Evolutionary conservation across 257 asterid genomes (phyloP), one percentile per base, ranked within the genome.

Genomic region (Plantago major): DNA sequence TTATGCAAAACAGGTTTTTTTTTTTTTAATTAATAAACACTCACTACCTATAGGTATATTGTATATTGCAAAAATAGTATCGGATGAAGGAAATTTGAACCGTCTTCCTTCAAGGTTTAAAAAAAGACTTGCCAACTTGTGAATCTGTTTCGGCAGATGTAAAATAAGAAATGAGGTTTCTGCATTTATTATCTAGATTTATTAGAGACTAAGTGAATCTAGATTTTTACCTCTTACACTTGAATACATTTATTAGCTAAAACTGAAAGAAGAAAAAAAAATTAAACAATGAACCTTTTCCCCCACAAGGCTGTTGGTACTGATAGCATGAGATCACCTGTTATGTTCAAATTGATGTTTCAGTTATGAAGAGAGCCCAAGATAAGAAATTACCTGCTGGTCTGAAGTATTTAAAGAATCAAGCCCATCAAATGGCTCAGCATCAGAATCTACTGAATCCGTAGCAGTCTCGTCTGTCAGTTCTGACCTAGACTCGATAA

Each of bases 291-390:
- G 58, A 60, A 71, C 78, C 75, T 57, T 66, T 77, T 69, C 81
- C 86, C 86, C 81, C 69, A 80, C 86, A 74, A 72, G 64, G 80
- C 83, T 74, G 81, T 74, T 80, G 81, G 48, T 58, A 72, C 77
- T 65, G 81, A 74, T 62, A 66, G 22, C 63, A 71, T 53, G 50
- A 66, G 48, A 78, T 69, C 69, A 58, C 67, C 43, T 69, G 67
- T 16, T 66, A 61, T 28, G 79, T 74, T 77, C 76, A 16, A 42
- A 44, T 58, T 56, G 62, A 64, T 69, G 42, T 60, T 49, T 13
- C 53, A 47, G 7, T 40, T 64, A 71, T 12, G 26, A 22, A 1
- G 26, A 1, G 26, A 22, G 26, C 26, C 26, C 6, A 42, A 48
- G 33, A 38, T 57, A 42, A 48, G 52, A 71, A 67, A 65, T 72